phyloP scores from a whole-genome alignment of 2,329 filamentous ascomycete genomes.

The Talaromyces marneffei region DNA sequence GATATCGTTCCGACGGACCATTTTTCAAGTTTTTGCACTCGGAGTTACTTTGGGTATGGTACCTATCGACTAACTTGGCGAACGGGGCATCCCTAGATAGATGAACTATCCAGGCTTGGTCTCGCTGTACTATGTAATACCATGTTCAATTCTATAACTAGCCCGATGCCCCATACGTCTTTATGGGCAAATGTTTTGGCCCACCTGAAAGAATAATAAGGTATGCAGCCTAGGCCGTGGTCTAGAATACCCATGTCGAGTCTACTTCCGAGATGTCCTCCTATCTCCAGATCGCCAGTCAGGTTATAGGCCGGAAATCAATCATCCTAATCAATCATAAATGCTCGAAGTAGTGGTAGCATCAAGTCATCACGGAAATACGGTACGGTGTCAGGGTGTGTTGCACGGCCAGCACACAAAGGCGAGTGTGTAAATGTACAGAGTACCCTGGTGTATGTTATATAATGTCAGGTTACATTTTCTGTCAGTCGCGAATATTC shows the following conservation, averaged over 20 bases:
- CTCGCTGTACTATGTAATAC: too few relatives aligned
- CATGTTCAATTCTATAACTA: not conserved
- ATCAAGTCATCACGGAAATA: not conserved
- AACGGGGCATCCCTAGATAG: not conserved
- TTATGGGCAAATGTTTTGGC: not conserved
- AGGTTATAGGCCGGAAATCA: not conserved
- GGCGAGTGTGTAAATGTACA: not conserved
- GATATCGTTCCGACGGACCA: not conserved
- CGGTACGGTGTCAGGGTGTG: not conserved
- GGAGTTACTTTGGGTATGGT: not conserved
- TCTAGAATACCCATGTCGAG: not conserved
- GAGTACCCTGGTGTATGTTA: too few relatives aligned
- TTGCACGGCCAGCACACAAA: not conserved
- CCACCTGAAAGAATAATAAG: not conserved
- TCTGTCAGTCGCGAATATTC: not conserved
- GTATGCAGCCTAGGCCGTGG: not conserved
- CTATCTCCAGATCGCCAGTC: not conserved
- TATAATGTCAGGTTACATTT: conserved; percentile 9
- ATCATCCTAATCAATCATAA: not conserved
- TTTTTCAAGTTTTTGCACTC: not conserved
- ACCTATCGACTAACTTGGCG: too few relatives aligned
- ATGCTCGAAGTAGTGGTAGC: not conserved
- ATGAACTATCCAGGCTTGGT: not conserved
- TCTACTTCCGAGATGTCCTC: not conserved
- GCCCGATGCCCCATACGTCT: not conserved